Evolutionary conservation across 2,329 filamentous ascomycete species (phyloP).

Genomic region (Fusarium musae): DNA sequence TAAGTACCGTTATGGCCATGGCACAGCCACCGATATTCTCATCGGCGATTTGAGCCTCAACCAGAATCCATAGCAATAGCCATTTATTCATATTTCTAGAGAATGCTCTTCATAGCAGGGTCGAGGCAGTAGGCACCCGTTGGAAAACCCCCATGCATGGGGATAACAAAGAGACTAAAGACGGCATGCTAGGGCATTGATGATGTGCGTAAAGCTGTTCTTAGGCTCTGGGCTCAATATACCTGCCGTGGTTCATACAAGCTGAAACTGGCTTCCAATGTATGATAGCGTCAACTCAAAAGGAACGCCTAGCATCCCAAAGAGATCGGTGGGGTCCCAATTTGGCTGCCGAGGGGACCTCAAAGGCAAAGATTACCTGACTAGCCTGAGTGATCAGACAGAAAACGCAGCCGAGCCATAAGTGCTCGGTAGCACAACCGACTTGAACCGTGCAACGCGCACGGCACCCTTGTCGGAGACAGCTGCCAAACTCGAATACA

Average conservation of each 20-base stretch:
- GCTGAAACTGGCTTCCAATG: not conserved
- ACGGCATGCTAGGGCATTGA: not conserved
- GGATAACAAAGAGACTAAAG: not conserved
- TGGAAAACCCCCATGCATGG: not conserved
- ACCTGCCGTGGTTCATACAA: not conserved
- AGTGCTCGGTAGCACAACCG: conserved; percentile 27
- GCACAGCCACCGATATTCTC: not conserved
- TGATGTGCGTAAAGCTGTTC: not conserved
- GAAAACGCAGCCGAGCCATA: conserved; percentile 1
- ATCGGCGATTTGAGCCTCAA: conserved; percentile 39
- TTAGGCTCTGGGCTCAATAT: not conserved
- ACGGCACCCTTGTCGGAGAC: not conserved
- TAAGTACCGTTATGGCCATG: not conserved
- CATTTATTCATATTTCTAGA: conserved; percentile 11
- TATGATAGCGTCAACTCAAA: not conserved
- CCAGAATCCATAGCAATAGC: not conserved
- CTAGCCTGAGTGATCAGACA: not conserved
- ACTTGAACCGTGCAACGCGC: conserved; percentile 14
- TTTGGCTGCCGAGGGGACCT: conserved; percentile 1
- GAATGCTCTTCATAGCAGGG: conserved; percentile 8
- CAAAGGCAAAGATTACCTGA: not conserved
- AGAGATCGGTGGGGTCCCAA: not conserved
- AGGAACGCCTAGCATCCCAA: not conserved
- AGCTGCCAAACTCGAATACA: conserved; percentile 3
- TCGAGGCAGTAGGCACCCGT: not conserved